Percentiles rank a stretch among this genome's conserved stretches.
phyloP scores from a whole-genome alignment of 331 rosid genomes.

The Telfairia occidentalis region DNA sequence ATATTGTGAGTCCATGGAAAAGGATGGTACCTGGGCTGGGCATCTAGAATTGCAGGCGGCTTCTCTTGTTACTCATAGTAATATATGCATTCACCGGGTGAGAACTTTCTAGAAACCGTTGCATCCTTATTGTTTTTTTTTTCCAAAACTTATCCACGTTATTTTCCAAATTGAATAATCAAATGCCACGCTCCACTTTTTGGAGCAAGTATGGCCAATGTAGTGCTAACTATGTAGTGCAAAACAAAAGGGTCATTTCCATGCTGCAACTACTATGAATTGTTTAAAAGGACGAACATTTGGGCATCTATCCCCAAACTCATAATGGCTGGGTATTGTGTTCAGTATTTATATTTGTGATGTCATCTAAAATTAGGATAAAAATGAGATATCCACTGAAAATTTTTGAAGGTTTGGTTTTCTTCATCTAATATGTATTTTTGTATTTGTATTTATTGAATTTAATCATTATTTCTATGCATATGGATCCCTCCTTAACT shows the following conservation, averaged over 20 bases:
- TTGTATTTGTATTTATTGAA: not conserved
- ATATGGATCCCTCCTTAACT: not conserved
- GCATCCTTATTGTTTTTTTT: slow-evolving; percentile 2
- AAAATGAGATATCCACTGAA: not conserved
- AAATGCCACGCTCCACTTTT: not conserved
- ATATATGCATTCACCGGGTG: slow-evolving; percentile 75
- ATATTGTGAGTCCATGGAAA: slow-evolving; percentile 66
- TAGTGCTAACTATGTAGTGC: not conserved
- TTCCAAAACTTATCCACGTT: not conserved
- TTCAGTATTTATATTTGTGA: not conserved
- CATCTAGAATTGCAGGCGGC: slow-evolving; percentile 89
- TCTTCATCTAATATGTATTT: not conserved
- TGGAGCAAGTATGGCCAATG: not conserved
- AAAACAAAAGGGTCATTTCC: not conserved
- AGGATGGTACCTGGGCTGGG: slow-evolving; percentile 88
- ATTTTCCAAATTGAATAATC: not conserved
- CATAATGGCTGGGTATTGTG: not conserved
- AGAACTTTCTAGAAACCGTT: slow-evolving; percentile 12
- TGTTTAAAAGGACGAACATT: not conserved
- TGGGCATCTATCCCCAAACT: not conserved
- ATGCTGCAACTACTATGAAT: not conserved
- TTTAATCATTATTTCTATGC: not conserved
- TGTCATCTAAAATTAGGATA: not conserved
- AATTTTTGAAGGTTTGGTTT: not conserved
- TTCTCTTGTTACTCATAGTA: slow-evolving; percentile 63